Evolutionary conservation across 2,329 filamentous ascomycete species (phyloP), one percentile per base, ranked within the genome.

Genomic region (Penicillium thymicola): DNA sequence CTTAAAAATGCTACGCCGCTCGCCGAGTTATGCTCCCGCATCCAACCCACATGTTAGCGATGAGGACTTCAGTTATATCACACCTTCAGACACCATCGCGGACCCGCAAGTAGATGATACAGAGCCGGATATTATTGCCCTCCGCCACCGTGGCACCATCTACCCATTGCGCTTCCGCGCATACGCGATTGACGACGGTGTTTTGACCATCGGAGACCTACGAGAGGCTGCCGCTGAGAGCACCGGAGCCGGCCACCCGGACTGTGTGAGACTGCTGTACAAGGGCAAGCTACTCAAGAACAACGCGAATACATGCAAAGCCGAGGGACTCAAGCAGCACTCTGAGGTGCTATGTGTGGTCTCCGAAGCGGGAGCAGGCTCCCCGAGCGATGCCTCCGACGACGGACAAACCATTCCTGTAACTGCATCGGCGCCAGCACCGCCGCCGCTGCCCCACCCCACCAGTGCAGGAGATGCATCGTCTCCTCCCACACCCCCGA

Each of bases 291-390:
- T 78, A 36, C 64, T 81, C 47, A 76, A 75, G 51, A 68, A 78
- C 57, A 73, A 80, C 61, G 53, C 61, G 5, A 60, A 61, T 40
- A 64, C 74, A 10, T 76, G 77, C 54, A 75, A 73, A 58, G 65
- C 71, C 36, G 76, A 78, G 56, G 75, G 76, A 16, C 67, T 80
- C 36, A 79, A 79, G 59, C 78, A 80, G 59, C 72, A 79, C 49
- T 79, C 77, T 4, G 75, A 79, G 61, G 71, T 80, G 47, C 65
- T 78, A 53, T 78, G 75, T 51, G 76, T 79, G 38, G 73, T 79
- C 28, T 76, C 75, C 5, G 74, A 77, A 45, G 69, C 68, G 2
- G 70, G 67, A 13, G 66, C 69, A 30, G 67, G 61, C 43, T 66
- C 67, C 11, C 66, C 68, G 11, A 72, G 69, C 45, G 73, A 74